Evolutionary conservation across 176 grass and related monocot species (phyloP).

Genomic region (Triticum urartu): DNA sequence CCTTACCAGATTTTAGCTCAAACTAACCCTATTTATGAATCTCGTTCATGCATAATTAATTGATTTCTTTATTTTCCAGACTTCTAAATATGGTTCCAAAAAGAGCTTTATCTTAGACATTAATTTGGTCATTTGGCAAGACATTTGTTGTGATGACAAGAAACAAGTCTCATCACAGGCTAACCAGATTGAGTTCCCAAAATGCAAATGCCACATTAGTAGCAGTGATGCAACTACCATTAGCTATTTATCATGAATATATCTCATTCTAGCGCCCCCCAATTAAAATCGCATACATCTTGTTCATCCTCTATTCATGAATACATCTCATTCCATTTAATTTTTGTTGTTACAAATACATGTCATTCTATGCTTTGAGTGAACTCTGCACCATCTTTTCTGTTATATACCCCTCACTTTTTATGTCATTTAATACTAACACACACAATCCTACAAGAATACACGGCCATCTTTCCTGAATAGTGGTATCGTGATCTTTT

Average conservation of each 20-base stretch:
- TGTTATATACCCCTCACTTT: too few relatives aligned
- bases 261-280: background rate
- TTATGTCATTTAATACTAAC: too few relatives aligned
- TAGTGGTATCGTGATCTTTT: background rate
- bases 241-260: background rate
- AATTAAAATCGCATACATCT: too few relatives aligned
- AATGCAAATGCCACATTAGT: constrained; percentile 69
- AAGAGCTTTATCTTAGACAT: background rate
- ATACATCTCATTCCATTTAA: background rate
- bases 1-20: too few relatives aligned
- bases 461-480: too few relatives aligned
- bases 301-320: background rate
- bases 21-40: background rate
- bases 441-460: too few relatives aligned
- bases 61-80: background rate
- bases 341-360: too few relatives aligned
- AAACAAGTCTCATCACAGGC: background rate
- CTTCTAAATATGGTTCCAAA: background rate
- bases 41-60: background rate
- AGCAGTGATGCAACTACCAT: constrained; percentile 72
- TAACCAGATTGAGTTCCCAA: constrained; percentile 68
- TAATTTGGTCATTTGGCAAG: constrained; percentile 41
- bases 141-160: constrained; percentile 48
- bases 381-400: background rate
- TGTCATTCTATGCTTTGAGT: background rate